Evolutionary conservation across 2,329 filamentous ascomycete species (phyloP).

Genomic region (Helotiales sp.): DNA sequence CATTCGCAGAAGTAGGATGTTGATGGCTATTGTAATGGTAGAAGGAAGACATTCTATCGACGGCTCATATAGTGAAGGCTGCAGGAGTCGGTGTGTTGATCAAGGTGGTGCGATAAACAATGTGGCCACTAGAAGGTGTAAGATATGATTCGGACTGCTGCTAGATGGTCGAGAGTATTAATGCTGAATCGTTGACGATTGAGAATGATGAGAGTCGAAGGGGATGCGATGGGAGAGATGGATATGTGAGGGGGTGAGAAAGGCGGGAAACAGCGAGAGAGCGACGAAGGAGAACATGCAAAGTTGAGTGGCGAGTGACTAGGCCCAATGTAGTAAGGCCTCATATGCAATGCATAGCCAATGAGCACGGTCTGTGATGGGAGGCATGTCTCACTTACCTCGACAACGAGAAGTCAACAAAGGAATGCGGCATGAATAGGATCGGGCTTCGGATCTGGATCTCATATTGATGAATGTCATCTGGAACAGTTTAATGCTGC

Average conservation of each 20-base stretch:
- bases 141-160: not conserved
- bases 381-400: too few relatives aligned
- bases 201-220: slow-evolving; percentile 1
- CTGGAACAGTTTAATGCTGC: too few relatives aligned
- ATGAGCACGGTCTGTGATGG: too few relatives aligned
- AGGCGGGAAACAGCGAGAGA: too few relatives aligned
- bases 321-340: too few relatives aligned
- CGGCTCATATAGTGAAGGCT: slow-evolving; percentile 26
- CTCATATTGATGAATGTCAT: too few relatives aligned
- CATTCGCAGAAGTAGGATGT: slow-evolving; percentile 54
- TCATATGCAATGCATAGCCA: too few relatives aligned
- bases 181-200: not conserved
- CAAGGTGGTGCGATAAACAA: slow-evolving; percentile 9
- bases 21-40: slow-evolving; percentile 62
- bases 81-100: slow-evolving; percentile 13
- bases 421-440: too few relatives aligned
- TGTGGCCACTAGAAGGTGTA: not conserved
- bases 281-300: too few relatives aligned
- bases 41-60: slow-evolving; percentile 62
- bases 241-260: not conserved
- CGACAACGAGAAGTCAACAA: too few relatives aligned
- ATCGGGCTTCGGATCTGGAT: too few relatives aligned
- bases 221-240: not conserved
- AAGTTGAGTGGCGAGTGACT: too few relatives aligned
- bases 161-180: slow-evolving; percentile 1